These are phyloP conservation scores for Globisporangium parvum DNA, from an alignment of 352 stramenopile genomes.

Conservation along the genomic window DNA sequence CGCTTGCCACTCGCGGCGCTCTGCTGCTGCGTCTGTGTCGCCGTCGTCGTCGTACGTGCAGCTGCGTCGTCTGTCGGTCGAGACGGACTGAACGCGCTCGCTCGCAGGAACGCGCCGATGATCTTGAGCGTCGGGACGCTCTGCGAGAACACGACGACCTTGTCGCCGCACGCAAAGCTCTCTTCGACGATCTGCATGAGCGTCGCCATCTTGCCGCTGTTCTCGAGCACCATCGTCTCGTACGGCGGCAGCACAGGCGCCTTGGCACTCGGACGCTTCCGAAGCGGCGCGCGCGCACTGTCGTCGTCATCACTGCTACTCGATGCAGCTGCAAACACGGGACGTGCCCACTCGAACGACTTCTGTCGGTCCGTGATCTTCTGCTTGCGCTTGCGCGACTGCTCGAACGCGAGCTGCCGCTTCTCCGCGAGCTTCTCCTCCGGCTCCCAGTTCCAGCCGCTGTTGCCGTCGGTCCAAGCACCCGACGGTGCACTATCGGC, in stretches of 20 bases:
- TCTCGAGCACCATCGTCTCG: constrained; percentile 40
- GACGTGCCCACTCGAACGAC: constrained; percentile 62
- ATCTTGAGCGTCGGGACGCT: constrained; percentile 82
- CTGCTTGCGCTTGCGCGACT: constrained; percentile 47
- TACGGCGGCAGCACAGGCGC: constrained; percentile 16
- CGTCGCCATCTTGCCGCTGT: constrained; percentile 81
- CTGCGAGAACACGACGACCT: constrained; percentile 87
- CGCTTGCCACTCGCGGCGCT: constrained; percentile 21
- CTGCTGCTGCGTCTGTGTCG: too few species aligned
- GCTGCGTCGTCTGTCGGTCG: constrained; percentile 17
- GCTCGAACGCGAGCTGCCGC: constrained; percentile 35
- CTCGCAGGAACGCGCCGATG: constrained; percentile 62
- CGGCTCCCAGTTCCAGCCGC: constrained; percentile 62
- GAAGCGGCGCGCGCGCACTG: background rate
- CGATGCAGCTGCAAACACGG: constrained; percentile 23
- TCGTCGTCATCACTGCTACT: background rate
- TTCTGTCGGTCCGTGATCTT: constrained; percentile 56
- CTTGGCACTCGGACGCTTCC: background rate
- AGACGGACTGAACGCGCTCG: constrained; percentile 46
- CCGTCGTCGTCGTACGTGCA: constrained; percentile 5
- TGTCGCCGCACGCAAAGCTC: constrained; percentile 69
- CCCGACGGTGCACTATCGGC: constrained; percentile 17
- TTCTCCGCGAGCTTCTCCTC: constrained; percentile 55
- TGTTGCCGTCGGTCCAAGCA: constrained; percentile 14
- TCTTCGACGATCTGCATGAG: constrained; percentile 70